phyloP scores from a whole-genome alignment of 2,329 filamentous ascomycete genomes.

The Teratosphaeria epicoccoides region DNA sequence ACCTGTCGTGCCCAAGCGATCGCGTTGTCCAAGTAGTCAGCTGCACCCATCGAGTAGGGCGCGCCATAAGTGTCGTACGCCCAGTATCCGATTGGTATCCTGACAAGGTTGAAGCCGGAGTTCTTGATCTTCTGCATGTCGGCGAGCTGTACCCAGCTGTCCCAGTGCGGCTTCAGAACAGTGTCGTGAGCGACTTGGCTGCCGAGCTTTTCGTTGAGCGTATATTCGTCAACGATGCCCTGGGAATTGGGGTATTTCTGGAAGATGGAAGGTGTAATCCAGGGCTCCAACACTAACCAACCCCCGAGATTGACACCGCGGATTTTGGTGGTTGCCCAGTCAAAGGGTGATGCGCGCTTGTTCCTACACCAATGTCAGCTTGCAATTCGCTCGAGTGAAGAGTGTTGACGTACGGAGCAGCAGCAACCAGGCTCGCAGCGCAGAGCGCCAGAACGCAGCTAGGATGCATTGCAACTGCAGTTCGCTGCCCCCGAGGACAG shows the following conservation, averaged over 20 bases:
- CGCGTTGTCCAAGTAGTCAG: conserved; percentile 44
- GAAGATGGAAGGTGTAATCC: conserved; percentile 51
- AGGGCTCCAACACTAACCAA: conserved; percentile 38
- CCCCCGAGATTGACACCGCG: conserved; percentile 42
- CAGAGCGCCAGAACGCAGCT: conserved; percentile 12
- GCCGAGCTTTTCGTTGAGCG: conserved; percentile 40
- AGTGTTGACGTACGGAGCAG: conserved; percentile 17
- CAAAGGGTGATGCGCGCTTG: conserved; percentile 29
- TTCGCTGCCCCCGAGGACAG: background rate
- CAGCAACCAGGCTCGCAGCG: conserved; percentile 14
- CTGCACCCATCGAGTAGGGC: conserved; percentile 43
- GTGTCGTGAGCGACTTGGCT: conserved; percentile 31
- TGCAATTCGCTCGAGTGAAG: background rate
- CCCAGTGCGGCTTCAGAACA: conserved; percentile 41
- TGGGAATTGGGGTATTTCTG: conserved; percentile 16
- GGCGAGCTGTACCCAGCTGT: conserved; percentile 37
- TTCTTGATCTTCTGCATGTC: conserved; percentile 48
- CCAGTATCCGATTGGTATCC: conserved; percentile 52
- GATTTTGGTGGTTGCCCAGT: conserved; percentile 41
- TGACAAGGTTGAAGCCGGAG: conserved; percentile 48
- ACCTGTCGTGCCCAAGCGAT: conserved; percentile 46
- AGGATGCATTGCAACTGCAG: background rate
- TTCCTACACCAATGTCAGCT: conserved; percentile 5
- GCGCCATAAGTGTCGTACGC: conserved; percentile 42
- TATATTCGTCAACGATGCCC: conserved; percentile 40